Percentiles rank a stretch among this genome's conserved stretches.
phyloP scores from a whole-genome alignment of 768 basidiomycete genomes.

The Pholiota conissans region DNA sequence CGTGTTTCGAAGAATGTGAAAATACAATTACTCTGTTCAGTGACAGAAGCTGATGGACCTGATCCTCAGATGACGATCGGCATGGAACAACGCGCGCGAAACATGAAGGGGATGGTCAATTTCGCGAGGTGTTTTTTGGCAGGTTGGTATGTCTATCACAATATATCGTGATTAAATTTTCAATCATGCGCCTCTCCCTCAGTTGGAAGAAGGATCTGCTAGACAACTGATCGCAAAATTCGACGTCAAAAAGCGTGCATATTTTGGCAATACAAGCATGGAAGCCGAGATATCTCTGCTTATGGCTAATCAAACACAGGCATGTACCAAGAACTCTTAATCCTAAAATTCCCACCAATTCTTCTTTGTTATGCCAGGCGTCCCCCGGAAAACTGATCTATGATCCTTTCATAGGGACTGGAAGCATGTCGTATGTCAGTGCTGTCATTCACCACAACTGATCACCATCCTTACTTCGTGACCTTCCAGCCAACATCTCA shows the following conservation, averaged over 20 bases:
- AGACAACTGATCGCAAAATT: constrained; percentile 69
- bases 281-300: constrained; percentile 92
- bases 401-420: constrained; percentile 94
- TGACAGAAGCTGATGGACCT: neutral
- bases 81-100: constrained; percentile 44
- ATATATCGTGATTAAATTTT: neutral
- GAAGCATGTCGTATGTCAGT: constrained; percentile 85
- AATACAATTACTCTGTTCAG: constrained; percentile 20
- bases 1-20: constrained; percentile 88
- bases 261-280: constrained; percentile 98
- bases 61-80: constrained; percentile 43
- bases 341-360: neutral
- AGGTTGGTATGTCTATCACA: constrained; percentile 66
- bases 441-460: neutral
- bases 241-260: constrained; percentile 86
- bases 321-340: constrained; percentile 27
- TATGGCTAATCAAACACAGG: constrained; percentile 96
- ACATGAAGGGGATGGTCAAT: constrained; percentile 65
- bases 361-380: constrained; percentile 46
- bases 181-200: constrained; percentile 1
- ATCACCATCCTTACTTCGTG: neutral
- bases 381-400: constrained; percentile 89
- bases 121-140: constrained; percentile 77
- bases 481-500: constrained; percentile 70
- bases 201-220: constrained; percentile 65